Evolutionary conservation across 2,329 filamentous ascomycete genomes (phyloP), one percentile per base, ranked within the genome.

Genomic region (Sphaceloma murrayae): DNA sequence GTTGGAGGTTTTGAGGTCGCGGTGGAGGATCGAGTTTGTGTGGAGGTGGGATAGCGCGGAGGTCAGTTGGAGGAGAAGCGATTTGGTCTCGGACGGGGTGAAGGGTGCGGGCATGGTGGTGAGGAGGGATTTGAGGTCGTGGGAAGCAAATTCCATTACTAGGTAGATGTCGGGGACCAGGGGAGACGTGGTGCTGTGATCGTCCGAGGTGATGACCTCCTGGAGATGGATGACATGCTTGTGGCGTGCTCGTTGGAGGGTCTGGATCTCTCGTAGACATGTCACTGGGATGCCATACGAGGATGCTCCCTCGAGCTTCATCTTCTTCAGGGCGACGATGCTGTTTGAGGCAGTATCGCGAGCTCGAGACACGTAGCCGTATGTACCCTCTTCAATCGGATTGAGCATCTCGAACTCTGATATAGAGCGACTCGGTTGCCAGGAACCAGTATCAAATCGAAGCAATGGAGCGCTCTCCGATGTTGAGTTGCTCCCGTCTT

Each of bases 121-220:
- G 51, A 94, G 82, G 46, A 98, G 75, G 45, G 82, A 85, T 64
- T 93, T 94, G 46, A 98, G 78, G 59, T 98, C 91, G 70, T 98
- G 91, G 68, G 96, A 89, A 56, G 95, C 72, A 64, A 96, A 98
- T 59, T 95, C 88, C 73, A 98, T 89, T 51, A 96, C 91, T 46
- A 98, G 77, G 62, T 86, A 93, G 52, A 95, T 82, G 49, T 73
- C 68, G 51, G 75, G 62, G 26, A 63, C 42, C 66, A 48, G 80
- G 77, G 3, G 85, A 84, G 31, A 89, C 77, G 34, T 29, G 21
- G 50, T 26, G 27, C 47, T 10, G 47, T 45, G 8, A 49, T 47
- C 50, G 32, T 55, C 51, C 4, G 58, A 58, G 6, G 48, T 53
- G 0, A 96, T 85, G 5, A 96, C 81, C 60, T 96, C 89, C 46